Base-by-base conservation (phyloP, 306 rosid genomes). In the Cicer judaicum region DNA sequence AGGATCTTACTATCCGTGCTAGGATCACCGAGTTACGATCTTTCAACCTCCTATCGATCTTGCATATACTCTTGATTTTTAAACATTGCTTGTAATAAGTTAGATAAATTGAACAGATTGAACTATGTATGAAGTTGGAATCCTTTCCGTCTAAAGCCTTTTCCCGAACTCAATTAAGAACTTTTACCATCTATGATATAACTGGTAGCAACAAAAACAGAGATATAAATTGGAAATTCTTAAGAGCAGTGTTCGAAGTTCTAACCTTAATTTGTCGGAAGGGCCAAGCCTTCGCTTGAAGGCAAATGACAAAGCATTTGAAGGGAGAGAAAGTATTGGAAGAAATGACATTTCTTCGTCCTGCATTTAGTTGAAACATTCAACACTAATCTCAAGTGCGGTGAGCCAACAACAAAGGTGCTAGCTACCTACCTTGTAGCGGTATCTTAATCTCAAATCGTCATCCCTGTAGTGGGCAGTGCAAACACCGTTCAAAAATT, bases 301-400 rank as follows among this genome's bases (percentile, higher is more conserved):
- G 34, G 98, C 96, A 78, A 87, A 86, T 11, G 98, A 86, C 11
- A 90, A 41, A 29, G 91, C 90, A 87, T 92, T 94, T 40, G 97
- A 94, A 57, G 98, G 96, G 55, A 91, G 84, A 38, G 88, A 86
- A 44, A 94, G 15, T 56, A 80, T 36, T 16, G 98, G 98, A 75
- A 91, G 89, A 83, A 92, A 87, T 49, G 98, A 84, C 87, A 94
- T 46, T 83, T 89, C 87, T 7, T 88, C 95, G 52, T 94, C 98
- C 98, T 93, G 89, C 85, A 87, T 72, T 19, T 52, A 68, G 62
- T 65, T 77, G 73, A 70, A 83, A 78, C 19, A 47, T 47, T 75
- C 55, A 64, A 61, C 9, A 44, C 13, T 9, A n/a, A 16, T 55
- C 50, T 62, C 47, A 46, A 72, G 46, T 56, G 21, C 55, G 68